Evolutionary conservation across 495 filamentous ascomycete genomes (phyloP), one percentile per base, ranked within the genome.

Genomic region (Penicillium bovifimosum): DNA sequence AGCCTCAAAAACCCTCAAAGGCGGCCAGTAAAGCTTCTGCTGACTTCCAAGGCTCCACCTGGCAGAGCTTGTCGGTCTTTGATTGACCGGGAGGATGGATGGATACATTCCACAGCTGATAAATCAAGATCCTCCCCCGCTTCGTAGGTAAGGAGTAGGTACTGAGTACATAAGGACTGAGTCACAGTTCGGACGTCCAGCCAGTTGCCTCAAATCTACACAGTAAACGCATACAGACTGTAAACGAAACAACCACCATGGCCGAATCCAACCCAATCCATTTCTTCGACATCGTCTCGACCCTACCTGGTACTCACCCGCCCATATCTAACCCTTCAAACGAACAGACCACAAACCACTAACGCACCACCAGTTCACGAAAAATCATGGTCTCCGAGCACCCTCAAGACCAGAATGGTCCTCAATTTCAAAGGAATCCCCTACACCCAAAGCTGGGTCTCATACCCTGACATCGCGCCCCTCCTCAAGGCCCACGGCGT

Each of bases 331-430:
- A 26, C 29, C 9, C 18, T 13, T 8, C 29, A 34, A 26, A 7
- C 32, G 26, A 47, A 50, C 18, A 34, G 29, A 32, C 14, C 34
- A 5, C 38, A 34, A 33, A 32, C 14, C 34, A 5, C 38, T 58
- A 58, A 56, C 32, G n/a, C n/a, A 31, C 24, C 6, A 16, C 14
- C 39, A 75, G 70, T 63, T 5, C 4, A 63, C 14, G 38, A 43
- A 1, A 70, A 71, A 47, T 67, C 70, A 58, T 73, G 72, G 72
- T 73, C 72, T 20, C 62, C 64, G 0, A 73, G 72, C 47, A 73
- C 72, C 14, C 54, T 70, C 27, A 69, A 68, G 50, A 67, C 66
- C 11, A 65, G 72, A n/a, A 43, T 64, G 14, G 61, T 66, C 9
- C 57, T 73, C 9, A 75, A 75, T 58, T 72, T 66, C 63, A 75